Evolutionary conservation across 495 filamentous ascomycete species (phyloP), one percentile per base, ranked within the genome.

Genomic region (Podospora didyma): DNA sequence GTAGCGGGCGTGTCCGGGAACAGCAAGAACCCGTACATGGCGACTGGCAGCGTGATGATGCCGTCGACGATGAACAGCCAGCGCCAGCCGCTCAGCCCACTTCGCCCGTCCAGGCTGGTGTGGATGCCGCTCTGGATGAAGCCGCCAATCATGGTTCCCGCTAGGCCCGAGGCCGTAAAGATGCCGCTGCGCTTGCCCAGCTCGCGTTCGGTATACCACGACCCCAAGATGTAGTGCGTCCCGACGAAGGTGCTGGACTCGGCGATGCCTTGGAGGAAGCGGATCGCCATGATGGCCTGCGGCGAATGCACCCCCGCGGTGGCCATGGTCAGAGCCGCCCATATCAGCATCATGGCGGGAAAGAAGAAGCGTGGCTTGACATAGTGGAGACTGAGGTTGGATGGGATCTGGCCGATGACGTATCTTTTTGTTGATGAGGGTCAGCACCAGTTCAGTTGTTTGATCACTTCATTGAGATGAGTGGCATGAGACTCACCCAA

Each of bases 121-220:
- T 86, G 71, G 51, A 86, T 82, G 2, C 80, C 83, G 1, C 77
- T 79, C 65, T 87, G 83, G 50, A 89, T 78, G 60, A 86, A 83
- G 10, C 74, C 74, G 14, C 72, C 74, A 34, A 75, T 70, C 62
- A 82, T 75, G 7, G 72, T 79, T 1, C 79, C 79, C 2, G 74
- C 78, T 6, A 81, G 57, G 0, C 81, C 82, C 5, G 76, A 79
- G 1, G 71, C 69, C 14, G 78, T 81, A 64, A 84, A 81, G 65
- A 79, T 76, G 49, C 73, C 78, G 35, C 71, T 81, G 3, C 86
- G 76, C 62, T 87, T 89, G 1, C 81, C 84, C 2, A 87, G 71
- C 66, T 89, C 86, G 34, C 72, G 70, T 54, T 81, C 75, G 3
- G 78, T 86, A 57, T 89, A 89, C 85, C 86, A 89, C 0, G 78